Evolutionary conservation across 495 filamentous ascomycete genomes (phyloP), one percentile per base, ranked within the genome.

Genomic region (Talaromyces nanjingensis): DNA sequence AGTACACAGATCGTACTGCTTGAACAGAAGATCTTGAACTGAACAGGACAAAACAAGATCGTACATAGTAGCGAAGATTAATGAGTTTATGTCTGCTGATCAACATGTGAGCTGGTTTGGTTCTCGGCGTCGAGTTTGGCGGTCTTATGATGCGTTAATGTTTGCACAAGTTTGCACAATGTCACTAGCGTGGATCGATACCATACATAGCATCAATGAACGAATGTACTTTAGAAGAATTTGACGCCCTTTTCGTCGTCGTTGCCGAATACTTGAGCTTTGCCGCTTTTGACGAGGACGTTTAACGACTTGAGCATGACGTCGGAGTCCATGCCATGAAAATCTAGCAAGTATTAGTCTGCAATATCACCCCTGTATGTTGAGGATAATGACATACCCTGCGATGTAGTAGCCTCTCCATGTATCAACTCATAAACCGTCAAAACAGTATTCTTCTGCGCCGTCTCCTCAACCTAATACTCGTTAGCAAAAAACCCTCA

Each of bases 211-310:
- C 56, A 59, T 37, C 29, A 37, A 57, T 52, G 20, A 52, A 56
- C 14, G 24, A 47, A 54, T 59, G 20, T 4, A 25, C 4, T 64
- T 79, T 79, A 98, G 72, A 97, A 97, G 79, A 98, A 98, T 77
- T 98, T 98, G 64, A 97, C 91, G 60, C 94, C 94, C 70, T 87
- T 84, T 64, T 89, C 86, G 67, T 93, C 93, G 65, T 93, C 92
- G 42, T 68, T 74, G 20, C 93, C 93, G 79, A 98, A 97, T 12
- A 98, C 84, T 76, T 97, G 92, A 24, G 94, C 93, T 75, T 89
- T 96, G 65, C 92, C 92, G 39, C 88, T 80, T 80, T 93, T 96
- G 25, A 96, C 91, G 25, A 97, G 78, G 60, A 91, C 79, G 63
- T 81, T 79, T 18, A 98, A 76, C n/a, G 90, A 84, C 71, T 88